Evolutionary conservation across 1,139 yeast species (phyloP), one percentile per base, ranked within the genome.

Genomic region (Geotrichum candidum): DNA sequence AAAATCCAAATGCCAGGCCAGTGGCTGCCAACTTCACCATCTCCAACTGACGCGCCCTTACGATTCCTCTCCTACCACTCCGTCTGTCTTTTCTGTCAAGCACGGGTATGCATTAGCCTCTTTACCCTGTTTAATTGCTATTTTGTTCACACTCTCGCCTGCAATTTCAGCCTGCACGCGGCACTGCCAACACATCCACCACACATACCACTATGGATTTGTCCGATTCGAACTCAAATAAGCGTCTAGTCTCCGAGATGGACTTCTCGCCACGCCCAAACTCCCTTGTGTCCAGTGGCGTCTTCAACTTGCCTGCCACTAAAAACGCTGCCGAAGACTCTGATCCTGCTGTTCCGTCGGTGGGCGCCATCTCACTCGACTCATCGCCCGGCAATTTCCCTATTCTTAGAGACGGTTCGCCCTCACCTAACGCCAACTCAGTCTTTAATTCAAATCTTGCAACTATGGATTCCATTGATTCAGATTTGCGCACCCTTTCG

Each of bases 241-340:
- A 61, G 50, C 56, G 64, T 13, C 52, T 59, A 27, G 64, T 61
- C 9, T 61, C 64, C 15, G 64, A 59, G n/a, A 61, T 61, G 64
- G 64, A 61, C 50, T 61, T 61, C 46, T 61, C 64, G 54, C 64
- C 64, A 10, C 58, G 64, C 27, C 64, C 64, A 7, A 54, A 61
- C 46, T 51, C 60, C 48, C 59, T 56, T 33, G 55, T 54, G 18
- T 25, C 61, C n/a, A 54, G 18, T 25, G 53, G 59, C 6, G 58
- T 52, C 11, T 18, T 55, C 25, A 46, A 41, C 45, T 41, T 46
- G 1, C 53, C 58, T 13, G 48, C 6, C 18, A 23, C 48, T 7
- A 41, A 41, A 41, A 41, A 41, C 23, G 10, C 48, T n/a, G 48
- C 22, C 23, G 48, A 41, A 41, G 48, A 41, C 6, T 41, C 48